Evolutionary conservation across 1,139 yeast genomes (phyloP), one percentile per base, ranked within the genome.

Genomic region (Saccharomycopsis hybrid): DNA sequence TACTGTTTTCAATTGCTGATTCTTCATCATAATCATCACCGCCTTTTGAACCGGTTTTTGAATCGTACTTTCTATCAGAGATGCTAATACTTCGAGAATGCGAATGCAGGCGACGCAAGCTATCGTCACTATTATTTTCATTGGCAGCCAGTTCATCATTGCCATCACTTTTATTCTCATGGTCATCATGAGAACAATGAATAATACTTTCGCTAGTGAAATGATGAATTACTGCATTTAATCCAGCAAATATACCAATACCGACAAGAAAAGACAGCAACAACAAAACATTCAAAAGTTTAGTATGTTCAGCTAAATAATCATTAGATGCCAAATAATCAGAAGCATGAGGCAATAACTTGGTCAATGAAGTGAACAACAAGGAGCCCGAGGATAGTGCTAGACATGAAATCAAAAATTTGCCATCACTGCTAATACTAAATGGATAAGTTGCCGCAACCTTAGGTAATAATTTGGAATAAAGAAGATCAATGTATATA

Each of bases 201-300:
- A 90, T 87, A 31, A 90, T 77, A 32, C 94, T 82, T 60, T 86
- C 87, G 52, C 92, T 79, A 1, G 97, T 87, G 50, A 82, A 64
- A 41, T 79, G 65, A 63, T 90, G 96, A 13, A 90, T 78, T 0
- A 82, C 43, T 29, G 71, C 65, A 62, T 89, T 89, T 55, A 90
- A 68, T 2, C 66, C 56, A 1, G 80, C 64, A 60, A 95, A 86
- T 2, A 79, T 57, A 1, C 69, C 47, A 3, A 84, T 76, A 1
- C 97, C 97, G 1, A 67, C 56, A 4, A 80, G 59, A 57, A 76
- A 81, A 3, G 80, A 70, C 8, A 65, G 69, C 49, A 81, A 74
- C 32, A 83, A 67, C 35, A 72, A 64, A 38, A 71, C 57, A 32
- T 71, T 66, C 7, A 66, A 61, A 41, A 59, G 54, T 9, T 59